Evolutionary conservation across 2,329 filamentous ascomycete species (phyloP), one percentile per base, ranked within the genome.

Genomic region (Aspergillus luchuensis): DNA sequence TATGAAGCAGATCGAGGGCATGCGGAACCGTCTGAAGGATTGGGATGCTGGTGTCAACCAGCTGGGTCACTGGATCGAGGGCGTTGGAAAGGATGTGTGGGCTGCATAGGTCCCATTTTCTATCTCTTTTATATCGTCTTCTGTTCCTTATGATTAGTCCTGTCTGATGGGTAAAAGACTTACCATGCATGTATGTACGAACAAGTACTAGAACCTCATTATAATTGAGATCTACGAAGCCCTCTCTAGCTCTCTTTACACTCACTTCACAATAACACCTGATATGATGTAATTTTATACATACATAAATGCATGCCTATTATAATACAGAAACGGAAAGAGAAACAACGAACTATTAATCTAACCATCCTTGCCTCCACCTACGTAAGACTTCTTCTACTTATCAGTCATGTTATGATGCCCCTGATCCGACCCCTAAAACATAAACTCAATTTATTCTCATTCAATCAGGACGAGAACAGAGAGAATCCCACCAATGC

Each of bases 11-110:
- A 97, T 99, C 70, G 91, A 90, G 71, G 91, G 89, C 72, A 97
- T 99, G 94, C 87, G 91, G 71, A 84, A 87, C 73, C 84, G 95
- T 69, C 80, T 99, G 73, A 89, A 90, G 74, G 94, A 99, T 72
- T 99, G 95, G 95, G 93, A 97, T 76, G 88, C 89, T 54, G 97
- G 92, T 74, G 94, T 99, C 66, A 97, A 98, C 76, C 89, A 95
- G 78, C 84, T 99, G 59, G 94, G 94, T 65, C 95, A 96, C 81
- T 98, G 93, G 92, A 97, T 98, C 73, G 94, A 98, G 82, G 86
- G 88, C 21, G 91, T 91, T 36, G 94, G 94, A 8, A 92, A 96
- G 81, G 94, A 97, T 78, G 92, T 98, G 43, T 98, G 94, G 94
- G 93, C 93, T 64, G 90, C 91, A 66, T 93, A 82, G 78, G 78